These are phyloP conservation scores for Tetraselmis chui DNA, from an alignment of 139 green algal species.

Conservation along the genomic window DNA sequence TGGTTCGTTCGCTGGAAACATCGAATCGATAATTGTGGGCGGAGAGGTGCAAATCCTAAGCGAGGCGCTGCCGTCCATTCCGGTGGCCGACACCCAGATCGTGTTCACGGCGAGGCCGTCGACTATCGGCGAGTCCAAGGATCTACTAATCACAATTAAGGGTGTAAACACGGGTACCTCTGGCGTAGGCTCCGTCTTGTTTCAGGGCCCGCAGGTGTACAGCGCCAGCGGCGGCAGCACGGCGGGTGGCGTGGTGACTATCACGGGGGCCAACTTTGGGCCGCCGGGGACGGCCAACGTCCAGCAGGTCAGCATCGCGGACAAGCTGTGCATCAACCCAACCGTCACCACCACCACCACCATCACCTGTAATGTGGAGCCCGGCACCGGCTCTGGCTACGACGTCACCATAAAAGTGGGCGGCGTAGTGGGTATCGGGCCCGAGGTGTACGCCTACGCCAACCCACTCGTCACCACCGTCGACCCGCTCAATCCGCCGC, in stretches of 20 bases:
- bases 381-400: not conserved
- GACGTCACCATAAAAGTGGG: slow-evolving; percentile 19
- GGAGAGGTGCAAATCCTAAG: slow-evolving; percentile 7
- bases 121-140: not conserved
- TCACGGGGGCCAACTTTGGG: slow-evolving; percentile 3
- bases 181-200: slow-evolving; percentile 9
- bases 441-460: not conserved
- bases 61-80: slow-evolving; percentile 1
- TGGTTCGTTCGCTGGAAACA: slow-evolving; percentile 5
- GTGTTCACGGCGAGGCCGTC: slow-evolving; percentile 2
- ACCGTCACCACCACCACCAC: slow-evolving; percentile 10
- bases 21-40: slow-evolving; percentile 2
- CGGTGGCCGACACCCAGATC: slow-evolving; percentile 16
- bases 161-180: slow-evolving; percentile 7
- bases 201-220: slow-evolving; percentile 7
- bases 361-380: slow-evolving; percentile 1
- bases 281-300: not conserved
- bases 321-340: slow-evolving; percentile 1
- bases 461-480: not conserved
- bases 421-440: not conserved
- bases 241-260: slow-evolving; percentile 12
- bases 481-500: not conserved
- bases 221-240: not conserved
- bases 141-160: slow-evolving; percentile 12
- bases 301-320: not conserved